Percentiles rank a stretch among this genome's conserved stretches.
phyloP scores from a whole-genome alignment of 495 filamentous ascomycete genomes.

The Pyrenopolyporus hunteri region DNA sequence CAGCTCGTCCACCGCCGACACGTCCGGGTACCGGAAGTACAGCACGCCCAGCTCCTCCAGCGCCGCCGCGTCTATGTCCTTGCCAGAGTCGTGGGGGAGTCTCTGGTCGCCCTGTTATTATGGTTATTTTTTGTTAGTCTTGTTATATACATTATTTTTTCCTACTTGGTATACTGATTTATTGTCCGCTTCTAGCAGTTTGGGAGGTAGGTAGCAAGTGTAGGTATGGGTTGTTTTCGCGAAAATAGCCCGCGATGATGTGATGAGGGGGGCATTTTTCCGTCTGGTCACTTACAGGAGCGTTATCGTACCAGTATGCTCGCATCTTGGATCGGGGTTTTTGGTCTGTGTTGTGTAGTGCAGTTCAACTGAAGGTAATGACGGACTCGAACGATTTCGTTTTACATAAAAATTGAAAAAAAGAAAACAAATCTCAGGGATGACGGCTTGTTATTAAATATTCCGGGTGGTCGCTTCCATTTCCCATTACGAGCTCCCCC shows the following conservation, averaged over 20 bases:
- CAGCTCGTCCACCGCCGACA: slow-evolving; percentile 71
- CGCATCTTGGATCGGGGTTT: slow-evolving; percentile 63
- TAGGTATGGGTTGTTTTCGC: too few relatives aligned
- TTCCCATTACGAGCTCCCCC: neutral
- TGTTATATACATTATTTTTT: neutral
- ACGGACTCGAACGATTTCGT: neutral
- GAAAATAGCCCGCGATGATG: slow-evolving; percentile 18
- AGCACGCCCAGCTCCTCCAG: slow-evolving; percentile 78
- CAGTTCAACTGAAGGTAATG: neutral
- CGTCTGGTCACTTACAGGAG: slow-evolving; percentile 62
- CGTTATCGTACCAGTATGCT: slow-evolving; percentile 84
- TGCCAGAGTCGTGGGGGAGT: slow-evolving; percentile 83
- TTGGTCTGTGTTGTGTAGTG: neutral
- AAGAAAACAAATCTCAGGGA: neutral
- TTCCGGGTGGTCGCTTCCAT: slow-evolving; percentile 2
- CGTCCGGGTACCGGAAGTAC: slow-evolving; percentile 69
- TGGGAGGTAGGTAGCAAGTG: too few relatives aligned
- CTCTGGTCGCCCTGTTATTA: slow-evolving; percentile 85
- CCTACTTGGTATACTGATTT: too few relatives aligned
- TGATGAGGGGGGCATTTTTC: slow-evolving; percentile 23
- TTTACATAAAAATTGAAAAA: neutral
- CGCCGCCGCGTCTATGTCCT: slow-evolving; percentile 61
- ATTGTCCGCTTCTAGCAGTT: too few relatives aligned
- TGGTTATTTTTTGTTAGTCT: slow-evolving; percentile 10
- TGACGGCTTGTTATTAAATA: slow-evolving; percentile 26